Evolutionary conservation across 345 rosid genomes (phyloP).

Genomic region (Euphorbia peplus): DNA sequence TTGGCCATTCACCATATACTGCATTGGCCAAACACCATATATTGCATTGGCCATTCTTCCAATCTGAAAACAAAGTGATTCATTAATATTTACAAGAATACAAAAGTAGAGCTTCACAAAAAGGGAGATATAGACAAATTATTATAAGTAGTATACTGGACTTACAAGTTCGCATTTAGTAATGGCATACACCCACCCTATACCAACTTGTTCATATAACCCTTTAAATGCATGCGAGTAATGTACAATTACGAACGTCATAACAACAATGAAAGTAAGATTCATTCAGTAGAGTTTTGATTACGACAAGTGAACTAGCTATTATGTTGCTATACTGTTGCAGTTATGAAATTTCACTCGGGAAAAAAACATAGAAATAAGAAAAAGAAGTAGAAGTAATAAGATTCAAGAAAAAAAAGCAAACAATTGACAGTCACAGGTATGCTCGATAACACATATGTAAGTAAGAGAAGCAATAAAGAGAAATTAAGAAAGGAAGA

Average conservation of each 20-base stretch:
- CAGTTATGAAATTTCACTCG: no score
- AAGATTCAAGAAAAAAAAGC: neutral
- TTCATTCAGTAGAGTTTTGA: neutral
- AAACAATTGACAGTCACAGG: neutral
- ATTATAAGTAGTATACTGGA: neutral
- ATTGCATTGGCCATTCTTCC: constrained; percentile 66
- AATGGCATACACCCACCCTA: constrained; percentile 86
- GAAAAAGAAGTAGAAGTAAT: neutral
- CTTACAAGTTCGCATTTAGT: constrained; percentile 85
- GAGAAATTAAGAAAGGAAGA: neutral
- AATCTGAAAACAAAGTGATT: constrained; percentile 40
- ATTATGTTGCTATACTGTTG: no score
- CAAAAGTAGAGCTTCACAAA: no score
- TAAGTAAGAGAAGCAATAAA: neutral
- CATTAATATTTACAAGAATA: neutral
- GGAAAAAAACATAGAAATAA: no score
- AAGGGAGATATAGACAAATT: neutral
- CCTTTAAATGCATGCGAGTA: constrained; percentile 86
- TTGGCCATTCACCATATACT: no score
- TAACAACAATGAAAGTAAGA: neutral
- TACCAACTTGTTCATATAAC: constrained; percentile 78
- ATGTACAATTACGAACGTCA: no score
- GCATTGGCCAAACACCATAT: constrained; percentile 77
- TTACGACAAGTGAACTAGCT: no score
- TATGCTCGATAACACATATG: neutral